Evolutionary conservation across 2,329 filamentous ascomycete species (phyloP).

Genomic region (Fonsecaea erecta): DNA sequence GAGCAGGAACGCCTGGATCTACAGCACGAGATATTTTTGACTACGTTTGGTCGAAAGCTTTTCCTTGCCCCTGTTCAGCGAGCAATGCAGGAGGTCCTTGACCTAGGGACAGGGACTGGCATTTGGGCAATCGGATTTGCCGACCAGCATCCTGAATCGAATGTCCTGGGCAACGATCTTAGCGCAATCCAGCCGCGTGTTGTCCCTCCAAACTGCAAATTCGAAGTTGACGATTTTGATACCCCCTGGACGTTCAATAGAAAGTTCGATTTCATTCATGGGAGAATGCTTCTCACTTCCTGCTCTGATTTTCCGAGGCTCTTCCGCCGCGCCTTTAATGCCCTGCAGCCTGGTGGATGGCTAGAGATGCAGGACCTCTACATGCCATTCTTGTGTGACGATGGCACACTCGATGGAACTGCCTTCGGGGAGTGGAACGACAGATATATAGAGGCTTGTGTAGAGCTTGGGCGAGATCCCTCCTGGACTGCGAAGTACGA

Average conservation of each 20-base stretch:
- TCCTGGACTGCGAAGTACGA: slow-evolving; percentile 35
- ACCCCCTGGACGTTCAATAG: slow-evolving; percentile 35
- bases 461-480: slow-evolving; percentile 25
- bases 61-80: slow-evolving; percentile 22
- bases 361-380: slow-evolving; percentile 47
- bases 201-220: slow-evolving; percentile 42
- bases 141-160: slow-evolving; percentile 35
- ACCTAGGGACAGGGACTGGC: slow-evolving; percentile 34
- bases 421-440: slow-evolving; percentile 37
- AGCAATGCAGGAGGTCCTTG: slow-evolving; percentile 24
- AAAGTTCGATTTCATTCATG: slow-evolving; percentile 39
- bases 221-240: slow-evolving; percentile 41
- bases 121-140: slow-evolving; percentile 34
- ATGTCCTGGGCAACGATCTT: slow-evolving; percentile 36
- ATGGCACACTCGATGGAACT: slow-evolving; percentile 12
- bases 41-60: slow-evolving; percentile 18
- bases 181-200: slow-evolving; percentile 31
- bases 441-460: slow-evolving; percentile 36
- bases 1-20: slow-evolving; percentile 44
- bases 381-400: slow-evolving; percentile 3
- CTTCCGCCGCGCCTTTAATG: slow-evolving; percentile 33
- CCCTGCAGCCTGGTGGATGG: slow-evolving; percentile 43
- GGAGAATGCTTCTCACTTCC: slow-evolving; percentile 40
- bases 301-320: slow-evolving; percentile 44
- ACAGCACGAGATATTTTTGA: slow-evolving; percentile 22